phyloP scores from a whole-genome alignment of 768 basidiomycete species.

The Suillus hirtellus region DNA sequence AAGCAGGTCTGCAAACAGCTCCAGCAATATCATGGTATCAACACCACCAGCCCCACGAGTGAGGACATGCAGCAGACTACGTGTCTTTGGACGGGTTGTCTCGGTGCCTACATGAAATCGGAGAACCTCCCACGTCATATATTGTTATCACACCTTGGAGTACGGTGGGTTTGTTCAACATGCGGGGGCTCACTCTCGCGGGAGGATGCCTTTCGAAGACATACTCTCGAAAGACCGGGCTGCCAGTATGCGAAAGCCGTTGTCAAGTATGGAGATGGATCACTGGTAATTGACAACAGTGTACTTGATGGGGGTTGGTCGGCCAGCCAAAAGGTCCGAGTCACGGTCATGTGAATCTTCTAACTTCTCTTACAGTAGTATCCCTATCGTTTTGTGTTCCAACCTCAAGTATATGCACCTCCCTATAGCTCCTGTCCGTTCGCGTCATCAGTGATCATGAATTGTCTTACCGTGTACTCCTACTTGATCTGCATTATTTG shows the following conservation, averaged over 20 bases:
- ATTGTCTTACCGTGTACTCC: neutral
- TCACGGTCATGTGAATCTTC: neutral
- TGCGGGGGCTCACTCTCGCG: neutral
- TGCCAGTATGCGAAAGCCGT: neutral
- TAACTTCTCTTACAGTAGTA: neutral
- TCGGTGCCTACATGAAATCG: neutral
- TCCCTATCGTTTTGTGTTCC: neutral
- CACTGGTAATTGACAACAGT: neutral
- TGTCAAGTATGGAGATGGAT: neutral
- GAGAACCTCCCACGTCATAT: neutral
- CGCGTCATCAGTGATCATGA: neutral
- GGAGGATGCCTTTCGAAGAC: conserved; percentile 2
- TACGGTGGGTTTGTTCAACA: neutral
- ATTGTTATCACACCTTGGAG: neutral
- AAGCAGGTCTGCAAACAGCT: neutral
- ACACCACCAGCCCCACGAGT: neutral
- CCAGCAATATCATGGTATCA: neutral
- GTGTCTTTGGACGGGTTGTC: neutral
- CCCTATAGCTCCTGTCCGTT: neutral
- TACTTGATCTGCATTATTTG: neutral
- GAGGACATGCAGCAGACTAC: too few relatives aligned
- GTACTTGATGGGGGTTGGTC: neutral
- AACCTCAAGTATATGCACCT: neutral
- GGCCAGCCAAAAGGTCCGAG: neutral
- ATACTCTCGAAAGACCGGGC: neutral